Percentiles rank a stretch among this genome's conserved stretches.
phyloP scores from a whole-genome alignment of 2,329 filamentous ascomycete genomes.

The Pestalotiopsis sp. region DNA sequence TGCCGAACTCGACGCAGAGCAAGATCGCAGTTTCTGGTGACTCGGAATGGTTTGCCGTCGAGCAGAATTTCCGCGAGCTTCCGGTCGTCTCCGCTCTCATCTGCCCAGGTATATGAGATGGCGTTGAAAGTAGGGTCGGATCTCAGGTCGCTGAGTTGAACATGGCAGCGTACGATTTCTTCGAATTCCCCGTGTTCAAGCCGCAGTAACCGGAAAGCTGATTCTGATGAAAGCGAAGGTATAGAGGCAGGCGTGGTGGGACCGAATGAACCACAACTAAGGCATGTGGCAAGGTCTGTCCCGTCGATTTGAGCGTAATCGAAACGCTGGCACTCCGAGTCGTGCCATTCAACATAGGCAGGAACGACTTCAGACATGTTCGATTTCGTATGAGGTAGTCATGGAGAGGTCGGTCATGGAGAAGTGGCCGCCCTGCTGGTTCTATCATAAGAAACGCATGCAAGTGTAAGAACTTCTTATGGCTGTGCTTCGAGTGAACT shows the following conservation, averaged over 20 bases:
- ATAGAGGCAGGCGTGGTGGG: no score
- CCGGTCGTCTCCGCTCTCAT: neutral
- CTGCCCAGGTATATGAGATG: conserved; percentile 2
- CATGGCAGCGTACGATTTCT: neutral
- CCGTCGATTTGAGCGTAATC: neutral
- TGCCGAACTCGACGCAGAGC: conserved; percentile 9
- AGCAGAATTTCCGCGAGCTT: neutral
- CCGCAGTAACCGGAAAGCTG: neutral
- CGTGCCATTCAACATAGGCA: neutral
- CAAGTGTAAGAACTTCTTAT: no score
- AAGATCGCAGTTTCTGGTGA: conserved; percentile 16
- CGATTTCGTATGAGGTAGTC: no score
- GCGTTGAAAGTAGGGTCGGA: neutral
- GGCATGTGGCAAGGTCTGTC: neutral
- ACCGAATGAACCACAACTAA: neutral
- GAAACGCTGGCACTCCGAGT: neutral
- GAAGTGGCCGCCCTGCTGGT: no score
- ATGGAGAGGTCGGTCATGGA: no score
- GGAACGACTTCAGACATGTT: neutral
- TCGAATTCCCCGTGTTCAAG: neutral
- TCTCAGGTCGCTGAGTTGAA: neutral
- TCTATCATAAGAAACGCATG: no score
- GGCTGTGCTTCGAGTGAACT: no score
- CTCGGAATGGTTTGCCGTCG: neutral
- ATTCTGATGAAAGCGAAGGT: neutral